A percentile compares a stretch with the other conserved stretches of the same genome.
Conservation (phyloP, 2,329 filamentous ascomycete species). For the Metarhizium humberi region DNA sequence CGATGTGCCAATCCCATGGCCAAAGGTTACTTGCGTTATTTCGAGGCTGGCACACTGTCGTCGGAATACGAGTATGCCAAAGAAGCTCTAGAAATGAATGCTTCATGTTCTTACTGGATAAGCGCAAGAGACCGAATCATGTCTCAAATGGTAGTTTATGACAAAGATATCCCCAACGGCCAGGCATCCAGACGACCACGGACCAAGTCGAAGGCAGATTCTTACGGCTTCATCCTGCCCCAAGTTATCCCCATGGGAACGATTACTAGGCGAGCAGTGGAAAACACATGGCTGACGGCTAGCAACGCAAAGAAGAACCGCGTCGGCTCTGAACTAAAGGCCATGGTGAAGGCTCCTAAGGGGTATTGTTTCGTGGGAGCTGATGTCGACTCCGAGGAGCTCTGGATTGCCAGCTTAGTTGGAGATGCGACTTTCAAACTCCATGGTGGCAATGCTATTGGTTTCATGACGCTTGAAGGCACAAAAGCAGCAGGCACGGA, state of each 20-base stretch:
- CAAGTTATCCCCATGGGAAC: conserved; percentile 98
- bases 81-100: conserved; percentile 95
- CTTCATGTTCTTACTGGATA: conserved; percentile 98
- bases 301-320: conserved; percentile 95
- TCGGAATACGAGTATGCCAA: conserved; percentile 88
- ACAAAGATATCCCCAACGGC: conserved; percentile 43
- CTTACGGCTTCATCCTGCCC: conserved; percentile 73
- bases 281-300: conserved; percentile 97
- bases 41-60: conserved; percentile 78
- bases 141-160: conserved; percentile 91
- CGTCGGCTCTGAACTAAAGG: conserved; percentile 92
- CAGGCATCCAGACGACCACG: conserved; percentile 3
- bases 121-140: conserved; percentile 86
- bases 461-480: conserved; percentile 98
- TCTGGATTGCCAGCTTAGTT: conserved; percentile 95
- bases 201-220: conserved; percentile 10
- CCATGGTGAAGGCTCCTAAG: conserved; percentile 86
- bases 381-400: conserved; percentile 92
- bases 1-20: conserved; percentile 82
- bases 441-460: conserved; percentile 92
- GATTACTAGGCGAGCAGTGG: conserved; percentile 85
- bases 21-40: conserved; percentile 83
- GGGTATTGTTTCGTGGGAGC: conserved; percentile 94
- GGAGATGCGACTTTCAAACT: conserved; percentile 92
- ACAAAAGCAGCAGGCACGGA: conserved; percentile 92